phyloP scores from a whole-genome alignment of 305 asterid genomes.

The Fraxinus velutina region DNA sequence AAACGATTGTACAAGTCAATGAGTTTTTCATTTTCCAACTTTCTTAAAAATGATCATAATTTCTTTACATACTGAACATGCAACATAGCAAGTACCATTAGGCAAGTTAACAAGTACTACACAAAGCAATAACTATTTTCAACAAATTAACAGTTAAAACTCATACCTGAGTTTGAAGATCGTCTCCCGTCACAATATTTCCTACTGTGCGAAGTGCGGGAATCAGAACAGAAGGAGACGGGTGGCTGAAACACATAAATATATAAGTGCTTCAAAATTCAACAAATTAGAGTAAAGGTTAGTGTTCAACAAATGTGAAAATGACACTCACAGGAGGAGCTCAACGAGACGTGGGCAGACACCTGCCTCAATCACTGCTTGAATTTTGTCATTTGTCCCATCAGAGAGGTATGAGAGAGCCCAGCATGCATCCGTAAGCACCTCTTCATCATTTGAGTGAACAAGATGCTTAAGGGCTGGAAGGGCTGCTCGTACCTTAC shows the following conservation, averaged over 20 bases:
- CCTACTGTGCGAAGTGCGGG: constrained; percentile 95
- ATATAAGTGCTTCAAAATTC: background rate
- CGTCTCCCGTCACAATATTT: constrained; percentile 91
- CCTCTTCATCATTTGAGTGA: constrained; percentile 80
- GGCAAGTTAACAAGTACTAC: background rate
- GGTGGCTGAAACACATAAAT: constrained; percentile 52
- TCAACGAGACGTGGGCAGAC: constrained; percentile 81
- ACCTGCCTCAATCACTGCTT: constrained; percentile 89
- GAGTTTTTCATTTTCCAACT: background rate
- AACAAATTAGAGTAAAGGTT: background rate
- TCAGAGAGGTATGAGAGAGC: constrained; percentile 94
- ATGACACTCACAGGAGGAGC: constrained; percentile 67
- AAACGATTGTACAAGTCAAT: constrained; percentile 14
- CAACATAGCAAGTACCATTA: background rate
- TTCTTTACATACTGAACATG: constrained; percentile 1
- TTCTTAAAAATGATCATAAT: background rate
- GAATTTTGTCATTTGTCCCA: constrained; percentile 88
- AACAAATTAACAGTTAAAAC: background rate
- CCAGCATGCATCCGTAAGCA: constrained; percentile 95
- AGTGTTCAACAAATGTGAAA: background rate
- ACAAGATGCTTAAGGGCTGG: constrained; percentile 75
- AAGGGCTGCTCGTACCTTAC: constrained; percentile 78
- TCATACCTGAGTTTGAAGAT: constrained; percentile 77
- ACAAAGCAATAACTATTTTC: background rate
- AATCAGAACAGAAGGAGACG: constrained; percentile 82